Conservation (phyloP, 2,329 filamentous ascomycete genomes). For the Colletotrichum sp. region DNA sequence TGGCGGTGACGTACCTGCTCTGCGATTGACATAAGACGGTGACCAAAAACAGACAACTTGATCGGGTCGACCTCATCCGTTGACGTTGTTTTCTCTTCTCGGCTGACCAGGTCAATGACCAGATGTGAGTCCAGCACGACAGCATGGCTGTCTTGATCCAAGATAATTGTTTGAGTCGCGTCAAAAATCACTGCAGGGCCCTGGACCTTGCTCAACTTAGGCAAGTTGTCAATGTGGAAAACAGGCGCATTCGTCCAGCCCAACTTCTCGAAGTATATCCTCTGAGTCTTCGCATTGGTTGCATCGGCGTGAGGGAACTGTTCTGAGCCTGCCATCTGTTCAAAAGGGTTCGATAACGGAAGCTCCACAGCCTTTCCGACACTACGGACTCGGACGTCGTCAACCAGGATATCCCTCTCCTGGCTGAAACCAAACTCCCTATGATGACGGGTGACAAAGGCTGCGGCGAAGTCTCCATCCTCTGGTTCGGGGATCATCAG, state of each 20-base stretch:
- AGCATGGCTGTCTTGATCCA: constrained; percentile 50
- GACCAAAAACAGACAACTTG: constrained; percentile 75
- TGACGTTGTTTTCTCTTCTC: constrained; percentile 55
- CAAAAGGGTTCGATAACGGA: background rate
- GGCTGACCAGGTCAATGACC: constrained; percentile 34
- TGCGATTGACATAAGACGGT: constrained; percentile 82
- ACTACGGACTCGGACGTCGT: constrained; percentile 22
- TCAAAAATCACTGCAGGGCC: constrained; percentile 77
- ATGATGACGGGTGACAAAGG: constrained; percentile 72
- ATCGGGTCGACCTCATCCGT: constrained; percentile 71
- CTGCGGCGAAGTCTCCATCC: constrained; percentile 58
- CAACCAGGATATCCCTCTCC: constrained; percentile 38
- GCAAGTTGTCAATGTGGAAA: background rate
- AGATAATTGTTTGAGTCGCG: constrained; percentile 76
- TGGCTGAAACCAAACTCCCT: constrained; percentile 72
- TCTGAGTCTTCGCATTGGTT: constrained; percentile 70
- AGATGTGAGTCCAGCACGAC: constrained; percentile 37
- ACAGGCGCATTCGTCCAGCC: constrained; percentile 6
- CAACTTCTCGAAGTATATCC: constrained; percentile 11
- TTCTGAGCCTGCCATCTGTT: constrained; percentile 6
- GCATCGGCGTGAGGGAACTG: constrained; percentile 37
- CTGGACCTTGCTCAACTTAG: background rate
- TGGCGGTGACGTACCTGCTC: constrained; percentile 50
- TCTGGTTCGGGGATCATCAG: constrained; percentile 36
- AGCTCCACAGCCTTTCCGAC: constrained; percentile 9